phyloP scores from a whole-genome alignment of 345 rosid genomes.

The Linum tenue region DNA sequence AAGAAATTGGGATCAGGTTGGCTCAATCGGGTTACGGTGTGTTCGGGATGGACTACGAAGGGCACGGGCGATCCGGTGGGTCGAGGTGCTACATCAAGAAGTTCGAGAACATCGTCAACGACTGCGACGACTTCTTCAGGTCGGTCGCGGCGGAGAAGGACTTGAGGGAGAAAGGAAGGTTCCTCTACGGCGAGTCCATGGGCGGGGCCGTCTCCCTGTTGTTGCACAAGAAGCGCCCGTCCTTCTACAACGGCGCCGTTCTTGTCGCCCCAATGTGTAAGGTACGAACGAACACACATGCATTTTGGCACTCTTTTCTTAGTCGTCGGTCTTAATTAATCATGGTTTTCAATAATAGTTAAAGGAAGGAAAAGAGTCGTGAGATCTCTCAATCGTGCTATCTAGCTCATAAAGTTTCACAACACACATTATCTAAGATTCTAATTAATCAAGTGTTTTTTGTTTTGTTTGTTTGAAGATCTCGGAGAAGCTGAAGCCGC shows the following conservation, averaged over 20 bases:
- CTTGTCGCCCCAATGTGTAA: conserved; percentile 99
- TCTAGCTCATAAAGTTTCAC: no score
- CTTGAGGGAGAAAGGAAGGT: conserved; percentile 64
- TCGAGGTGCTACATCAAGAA: conserved; percentile 91
- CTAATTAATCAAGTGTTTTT: no score
- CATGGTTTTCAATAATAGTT: no score
- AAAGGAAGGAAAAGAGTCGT: no score
- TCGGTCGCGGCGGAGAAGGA: conserved; percentile 62
- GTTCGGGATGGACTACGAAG: conserved; percentile 85
- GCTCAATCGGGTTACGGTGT: conserved; percentile 72
- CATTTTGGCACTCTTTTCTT: background rate
- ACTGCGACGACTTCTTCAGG: conserved; percentile 65
- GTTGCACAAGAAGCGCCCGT: conserved; percentile 71
- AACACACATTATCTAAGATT: no score
- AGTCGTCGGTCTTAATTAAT: background rate
- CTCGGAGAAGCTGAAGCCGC: conserved; percentile 94
- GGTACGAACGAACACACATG: conserved; percentile 27
- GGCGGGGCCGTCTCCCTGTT: conserved; percentile 91
- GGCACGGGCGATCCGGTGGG: conserved; percentile 82
- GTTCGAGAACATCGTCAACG: conserved; percentile 55
- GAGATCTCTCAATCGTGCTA: no score
- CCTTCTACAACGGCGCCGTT: conserved; percentile 78
- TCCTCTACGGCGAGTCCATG: conserved; percentile 97
- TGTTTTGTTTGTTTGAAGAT: conserved; percentile 31
- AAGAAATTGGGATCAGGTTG: conserved; percentile 77